Conservation (phyloP, 306 rosid species). For the Vigna unguiculata region DNA sequence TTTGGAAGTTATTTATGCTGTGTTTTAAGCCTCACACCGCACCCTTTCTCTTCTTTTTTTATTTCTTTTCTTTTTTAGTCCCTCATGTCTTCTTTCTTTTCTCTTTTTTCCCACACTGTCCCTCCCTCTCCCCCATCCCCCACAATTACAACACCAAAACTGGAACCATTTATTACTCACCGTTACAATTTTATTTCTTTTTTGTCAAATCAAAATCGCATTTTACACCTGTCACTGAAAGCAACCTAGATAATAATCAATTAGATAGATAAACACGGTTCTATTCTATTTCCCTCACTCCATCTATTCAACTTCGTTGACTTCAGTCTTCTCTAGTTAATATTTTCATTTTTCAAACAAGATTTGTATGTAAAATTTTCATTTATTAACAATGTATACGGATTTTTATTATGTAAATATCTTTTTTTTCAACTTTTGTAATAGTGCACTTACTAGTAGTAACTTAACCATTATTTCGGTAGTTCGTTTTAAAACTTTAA, state of each 20-base stretch:
- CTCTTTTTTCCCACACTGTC: constrained; percentile 12
- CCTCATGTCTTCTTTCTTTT: constrained; percentile 35
- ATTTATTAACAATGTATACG: no score
- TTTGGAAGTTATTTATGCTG: constrained; percentile 46
- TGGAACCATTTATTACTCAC: not conserved
- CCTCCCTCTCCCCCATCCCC: not conserved
- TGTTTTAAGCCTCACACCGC: constrained; percentile 48
- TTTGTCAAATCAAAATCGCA: no score
- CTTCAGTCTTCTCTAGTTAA: no score
- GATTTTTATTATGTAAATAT: no score
- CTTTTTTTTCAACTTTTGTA: no score
- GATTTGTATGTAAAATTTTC: no score
- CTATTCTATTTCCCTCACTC: not conserved
- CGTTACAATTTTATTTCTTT: not conserved
- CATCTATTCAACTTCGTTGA: not conserved
- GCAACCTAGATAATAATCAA: no score
- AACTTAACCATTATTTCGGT: no score
- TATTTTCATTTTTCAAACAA: no score
- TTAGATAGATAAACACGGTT: not conserved
- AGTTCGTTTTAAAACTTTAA: no score
- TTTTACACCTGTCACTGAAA: not conserved
- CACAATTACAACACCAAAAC: not conserved
- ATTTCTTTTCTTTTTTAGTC: constrained; percentile 41
- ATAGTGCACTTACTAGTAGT: no score
- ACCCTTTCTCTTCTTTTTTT: constrained; percentile 51